Evolutionary conservation across 2,329 filamentous ascomycete genomes (phyloP).

Genomic region (Emericellopsis cladophorae): DNA sequence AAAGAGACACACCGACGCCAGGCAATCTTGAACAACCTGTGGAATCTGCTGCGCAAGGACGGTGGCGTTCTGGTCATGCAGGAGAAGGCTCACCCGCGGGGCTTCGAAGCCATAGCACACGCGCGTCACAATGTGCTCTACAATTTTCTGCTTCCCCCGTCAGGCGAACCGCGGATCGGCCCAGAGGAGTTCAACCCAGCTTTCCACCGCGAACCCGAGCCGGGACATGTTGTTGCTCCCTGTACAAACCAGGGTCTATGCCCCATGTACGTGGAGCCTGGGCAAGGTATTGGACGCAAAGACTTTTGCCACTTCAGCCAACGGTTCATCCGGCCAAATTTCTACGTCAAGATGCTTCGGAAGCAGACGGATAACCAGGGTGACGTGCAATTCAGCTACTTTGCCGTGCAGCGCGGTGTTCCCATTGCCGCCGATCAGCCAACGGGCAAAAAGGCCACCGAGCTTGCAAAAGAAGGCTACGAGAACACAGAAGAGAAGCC

Average conservation of each 20-base stretch:
- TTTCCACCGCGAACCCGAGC: conserved; percentile 33
- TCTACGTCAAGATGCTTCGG: conserved; percentile 65
- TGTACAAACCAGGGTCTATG: conserved; percentile 85
- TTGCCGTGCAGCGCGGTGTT: conserved; percentile 71
- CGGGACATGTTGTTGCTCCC: conserved; percentile 54
- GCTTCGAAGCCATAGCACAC: conserved; percentile 83
- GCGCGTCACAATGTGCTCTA: conserved; percentile 70
- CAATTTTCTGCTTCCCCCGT: conserved; percentile 49
- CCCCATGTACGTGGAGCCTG: conserved; percentile 72
- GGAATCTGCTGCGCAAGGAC: conserved; percentile 71
- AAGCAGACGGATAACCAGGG: conserved; percentile 68
- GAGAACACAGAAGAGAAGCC: conserved; percentile 33
- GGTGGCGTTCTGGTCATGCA: conserved; percentile 79
- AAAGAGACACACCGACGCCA: conserved; percentile 68
- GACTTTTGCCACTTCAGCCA: conserved; percentile 90
- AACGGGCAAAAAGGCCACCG: conserved; percentile 31
- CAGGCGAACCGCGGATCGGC: conserved; percentile 18
- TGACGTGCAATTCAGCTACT: conserved; percentile 81
- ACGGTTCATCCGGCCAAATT: conserved; percentile 72
- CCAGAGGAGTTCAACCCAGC: conserved; percentile 26
- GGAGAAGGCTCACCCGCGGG: conserved; percentile 83
- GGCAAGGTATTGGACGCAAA: conserved; percentile 60
- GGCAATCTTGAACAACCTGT: conserved; percentile 73
- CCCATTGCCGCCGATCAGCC: conserved; percentile 7
- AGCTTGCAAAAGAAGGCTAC: conserved; percentile 61